phyloP scores from a whole-genome alignment of 257 asterid species.

The Anisodus acutangulus region DNA sequence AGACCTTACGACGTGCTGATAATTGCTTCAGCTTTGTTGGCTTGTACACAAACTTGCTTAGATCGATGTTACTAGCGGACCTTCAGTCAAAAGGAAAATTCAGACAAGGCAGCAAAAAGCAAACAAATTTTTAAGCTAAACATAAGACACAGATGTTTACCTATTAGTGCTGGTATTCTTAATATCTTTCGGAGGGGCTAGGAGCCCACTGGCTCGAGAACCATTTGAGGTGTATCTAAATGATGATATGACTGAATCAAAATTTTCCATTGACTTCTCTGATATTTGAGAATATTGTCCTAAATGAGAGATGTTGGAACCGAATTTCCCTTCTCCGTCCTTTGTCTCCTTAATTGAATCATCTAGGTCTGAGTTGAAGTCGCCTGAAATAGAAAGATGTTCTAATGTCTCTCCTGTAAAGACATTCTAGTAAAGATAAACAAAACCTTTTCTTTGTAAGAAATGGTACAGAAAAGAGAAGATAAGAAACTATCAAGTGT shows the following conservation, averaged over 20 bases:
- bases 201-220: slow-evolving; percentile 93
- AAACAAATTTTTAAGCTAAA: background rate
- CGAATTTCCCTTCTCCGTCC: slow-evolving; percentile 54
- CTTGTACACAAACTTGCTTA: slow-evolving; percentile 49
- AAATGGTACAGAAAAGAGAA: background rate
- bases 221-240: slow-evolving; percentile 74
- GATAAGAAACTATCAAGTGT: background rate
- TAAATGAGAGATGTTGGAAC: slow-evolving; percentile 78
- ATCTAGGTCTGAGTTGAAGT: slow-evolving; percentile 38
- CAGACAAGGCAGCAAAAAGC: slow-evolving; percentile 5
- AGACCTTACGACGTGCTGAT: slow-evolving; percentile 43
- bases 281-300: slow-evolving; percentile 75
- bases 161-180: slow-evolving; percentile 61
- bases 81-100: slow-evolving; percentile 37
- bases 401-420: slow-evolving; percentile 15
- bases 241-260: slow-evolving; percentile 79
- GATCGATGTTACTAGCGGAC: slow-evolving; percentile 44
- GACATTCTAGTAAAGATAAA: background rate
- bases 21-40: slow-evolving; percentile 44
- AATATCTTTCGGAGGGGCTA: slow-evolving; percentile 83
- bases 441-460: background rate
- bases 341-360: slow-evolving; percentile 39
- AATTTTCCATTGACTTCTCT: slow-evolving; percentile 80
- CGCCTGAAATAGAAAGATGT: slow-evolving; percentile 47
- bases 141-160: slow-evolving; percentile 39